These are phyloP conservation scores for Gymnopilus dilepis DNA, from an alignment of 768 basidiomycete genomes.

Conservation along the genomic window DNA sequence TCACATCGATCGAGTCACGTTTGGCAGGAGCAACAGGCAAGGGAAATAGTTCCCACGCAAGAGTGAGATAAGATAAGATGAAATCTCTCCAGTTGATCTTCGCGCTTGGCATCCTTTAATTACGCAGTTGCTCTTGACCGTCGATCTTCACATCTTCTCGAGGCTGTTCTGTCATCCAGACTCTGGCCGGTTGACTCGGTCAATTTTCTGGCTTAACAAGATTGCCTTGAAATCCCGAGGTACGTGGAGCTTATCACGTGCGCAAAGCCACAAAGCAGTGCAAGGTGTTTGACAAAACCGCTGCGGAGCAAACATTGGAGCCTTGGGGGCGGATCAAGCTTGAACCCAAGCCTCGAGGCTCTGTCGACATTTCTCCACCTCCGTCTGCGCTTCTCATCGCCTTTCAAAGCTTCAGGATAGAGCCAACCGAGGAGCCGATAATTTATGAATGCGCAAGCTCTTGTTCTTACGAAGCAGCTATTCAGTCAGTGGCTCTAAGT, in stretches of 20 bases:
- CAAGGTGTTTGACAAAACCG: not conserved
- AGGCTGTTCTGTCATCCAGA: not conserved
- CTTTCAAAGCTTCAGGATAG: not conserved
- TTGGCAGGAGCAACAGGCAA: not conserved
- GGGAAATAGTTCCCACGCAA: not conserved
- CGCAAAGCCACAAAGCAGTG: not conserved
- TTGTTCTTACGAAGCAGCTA: conserved; percentile 4
- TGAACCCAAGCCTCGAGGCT: not conserved
- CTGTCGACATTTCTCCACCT: conserved; percentile 4
- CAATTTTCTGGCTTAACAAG: not conserved
- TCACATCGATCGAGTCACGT: conserved; percentile 41
- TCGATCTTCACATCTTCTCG: not conserved
- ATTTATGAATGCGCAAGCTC: not conserved
- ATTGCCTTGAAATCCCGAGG: not conserved
- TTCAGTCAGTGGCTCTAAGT: not conserved
- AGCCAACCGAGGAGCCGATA: not conserved
- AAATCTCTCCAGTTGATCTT: too few species aligned
- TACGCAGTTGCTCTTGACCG: not conserved
- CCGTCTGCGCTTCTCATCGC: conserved; percentile 10
- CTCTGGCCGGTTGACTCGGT: not conserved
- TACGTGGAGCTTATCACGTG: not conserved
- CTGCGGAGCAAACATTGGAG: not conserved
- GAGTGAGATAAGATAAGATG: conserved; percentile 1
- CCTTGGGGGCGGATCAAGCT: not conserved
- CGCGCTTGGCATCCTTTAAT: too few species aligned